These are phyloP conservation scores for Cladosporium sp. DNA, from an alignment of 2,329 filamentous ascomycete genomes.

Conservation along the genomic window DNA sequence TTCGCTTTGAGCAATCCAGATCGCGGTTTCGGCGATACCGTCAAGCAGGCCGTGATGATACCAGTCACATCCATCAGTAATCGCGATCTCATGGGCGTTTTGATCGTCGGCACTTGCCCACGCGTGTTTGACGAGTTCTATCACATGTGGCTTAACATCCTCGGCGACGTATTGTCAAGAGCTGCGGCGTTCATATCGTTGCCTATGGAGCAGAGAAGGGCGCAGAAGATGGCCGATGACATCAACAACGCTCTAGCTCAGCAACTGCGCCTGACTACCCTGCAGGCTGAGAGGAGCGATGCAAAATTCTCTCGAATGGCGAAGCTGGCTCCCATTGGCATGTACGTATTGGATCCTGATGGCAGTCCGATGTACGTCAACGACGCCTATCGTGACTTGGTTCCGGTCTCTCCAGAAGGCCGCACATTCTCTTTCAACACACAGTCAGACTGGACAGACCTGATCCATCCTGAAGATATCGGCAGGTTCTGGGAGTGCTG, in stretches of 20 bases:
- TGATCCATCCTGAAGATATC: constrained; percentile 9
- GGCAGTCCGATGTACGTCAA: constrained; percentile 30
- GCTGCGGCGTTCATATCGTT: constrained; percentile 35
- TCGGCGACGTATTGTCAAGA: constrained; percentile 33
- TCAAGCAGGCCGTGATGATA: constrained; percentile 30
- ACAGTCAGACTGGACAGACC: constrained; percentile 9
- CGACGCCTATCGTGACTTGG: not conserved
- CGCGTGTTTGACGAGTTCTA: constrained; percentile 35
- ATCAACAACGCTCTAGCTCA: constrained; percentile 33
- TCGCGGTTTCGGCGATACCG: constrained; percentile 32
- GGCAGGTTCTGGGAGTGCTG: constrained; percentile 1
- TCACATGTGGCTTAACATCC: constrained; percentile 32
- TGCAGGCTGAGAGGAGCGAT: constrained; percentile 23
- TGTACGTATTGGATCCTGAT: constrained; percentile 28
- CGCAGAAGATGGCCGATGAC: constrained; percentile 30
- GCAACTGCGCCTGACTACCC: constrained; percentile 26
- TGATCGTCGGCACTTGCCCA: constrained; percentile 36
- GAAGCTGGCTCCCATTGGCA: constrained; percentile 33
- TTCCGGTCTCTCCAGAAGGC: constrained; percentile 8
- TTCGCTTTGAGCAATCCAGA: constrained; percentile 27
- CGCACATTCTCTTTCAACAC: constrained; percentile 17
- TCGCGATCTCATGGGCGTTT: constrained; percentile 33
- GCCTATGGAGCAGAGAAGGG: constrained; percentile 30
- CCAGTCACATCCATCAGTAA: constrained; percentile 32
- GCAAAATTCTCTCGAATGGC: constrained; percentile 34